Conservation (phyloP, 2,329 filamentous ascomycete species). For the Cytospora schulzeri region DNA sequence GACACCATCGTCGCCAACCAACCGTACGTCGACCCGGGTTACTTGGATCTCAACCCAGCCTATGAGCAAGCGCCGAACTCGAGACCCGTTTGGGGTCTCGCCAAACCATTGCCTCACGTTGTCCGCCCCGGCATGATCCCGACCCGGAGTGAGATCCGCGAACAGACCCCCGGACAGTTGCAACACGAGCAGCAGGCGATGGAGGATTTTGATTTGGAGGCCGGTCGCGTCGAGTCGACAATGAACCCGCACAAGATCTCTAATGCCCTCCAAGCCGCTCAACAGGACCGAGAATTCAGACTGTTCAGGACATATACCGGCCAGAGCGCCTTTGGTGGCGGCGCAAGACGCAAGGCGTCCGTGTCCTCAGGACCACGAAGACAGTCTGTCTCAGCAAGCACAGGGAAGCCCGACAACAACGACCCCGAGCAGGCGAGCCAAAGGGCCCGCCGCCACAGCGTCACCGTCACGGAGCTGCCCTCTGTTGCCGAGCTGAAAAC, state of each 20-base stretch:
- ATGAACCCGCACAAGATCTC: slow-evolving; percentile 26
- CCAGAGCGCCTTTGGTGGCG: slow-evolving; percentile 7
- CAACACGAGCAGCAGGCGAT: slow-evolving; percentile 19
- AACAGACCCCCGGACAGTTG: slow-evolving; percentile 28
- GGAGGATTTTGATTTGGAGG: slow-evolving; percentile 25
- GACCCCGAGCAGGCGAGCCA: slow-evolving; percentile 6
- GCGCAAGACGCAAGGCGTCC: slow-evolving; percentile 17
- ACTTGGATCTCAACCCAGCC: slow-evolving; percentile 54
- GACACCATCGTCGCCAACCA: slow-evolving; percentile 37
- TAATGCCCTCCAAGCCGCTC: slow-evolving; percentile 19
- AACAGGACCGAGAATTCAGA: slow-evolving; percentile 26
- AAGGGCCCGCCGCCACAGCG: slow-evolving; percentile 8
- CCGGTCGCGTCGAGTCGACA: slow-evolving; percentile 23
- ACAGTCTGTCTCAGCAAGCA: slow-evolving; percentile 2
- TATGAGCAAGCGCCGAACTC: slow-evolving; percentile 53
- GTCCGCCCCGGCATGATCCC: slow-evolving; percentile 56
- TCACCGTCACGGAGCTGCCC: slow-evolving; percentile 15
- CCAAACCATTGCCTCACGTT: slow-evolving; percentile 56
- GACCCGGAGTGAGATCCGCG: slow-evolving; percentile 41
- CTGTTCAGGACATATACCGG: slow-evolving; percentile 23
- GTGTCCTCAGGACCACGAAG: slow-evolving; percentile 13
- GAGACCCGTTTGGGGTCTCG: slow-evolving; percentile 56
- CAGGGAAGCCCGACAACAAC: slow-evolving; percentile 16
- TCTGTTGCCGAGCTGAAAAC: slow-evolving; percentile 22
- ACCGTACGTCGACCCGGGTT: slow-evolving; percentile 55